Base-by-base conservation (phyloP, 106 monocot species). In the Vanilla planifolia region DNA sequence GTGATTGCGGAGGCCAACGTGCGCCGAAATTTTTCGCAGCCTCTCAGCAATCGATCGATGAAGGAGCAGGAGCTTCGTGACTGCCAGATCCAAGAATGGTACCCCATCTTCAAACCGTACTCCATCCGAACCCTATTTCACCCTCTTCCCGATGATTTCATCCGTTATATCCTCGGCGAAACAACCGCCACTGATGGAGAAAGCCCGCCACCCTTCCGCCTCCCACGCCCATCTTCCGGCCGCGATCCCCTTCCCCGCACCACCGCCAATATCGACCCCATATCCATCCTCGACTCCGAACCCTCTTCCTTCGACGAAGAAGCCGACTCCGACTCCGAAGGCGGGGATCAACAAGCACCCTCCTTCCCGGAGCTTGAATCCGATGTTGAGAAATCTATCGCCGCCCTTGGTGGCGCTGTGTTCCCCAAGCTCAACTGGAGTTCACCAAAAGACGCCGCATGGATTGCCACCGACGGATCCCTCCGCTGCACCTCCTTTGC, bases 371-470 rank as follows among this genome's bases (percentile, higher is more conserved):
- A 81, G 0, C 53, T 95, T 19, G 89, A 89, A 55, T 55, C 68
- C 1, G 67, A 57, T 6, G 75, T 95, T 9, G 66, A 65, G 43
- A 55, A 23, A 25, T 80, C 80, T 32, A 86, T 95, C 39, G 17
- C 68, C 16, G 59, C 67, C 34, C 81, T 95, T 0, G 95, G 95
- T 6, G 90, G 95, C 59, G 66, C 80, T 13, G 95, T 77, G 13
- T 71, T 96, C 40, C 95, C 95, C 44, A 96, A 96, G 76, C 84
- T 96, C 26, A 96, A 96, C 66, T 96, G 95, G 95, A 87, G 86
- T 64, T 61, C 86, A 5, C 95, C 95, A 11, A 96, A 83, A 48
- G 90, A 96, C 61, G 95, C 95, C 21, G 71, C 95, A 8, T 84
- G 75, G 73, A 86, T 96, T 48, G 65, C 76, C 40, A 19, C 79